Evolutionary conservation across 2,329 filamentous ascomycete species (phyloP), one percentile per base, ranked within the genome.

Genomic region (Arachnopeziza araneosa): DNA sequence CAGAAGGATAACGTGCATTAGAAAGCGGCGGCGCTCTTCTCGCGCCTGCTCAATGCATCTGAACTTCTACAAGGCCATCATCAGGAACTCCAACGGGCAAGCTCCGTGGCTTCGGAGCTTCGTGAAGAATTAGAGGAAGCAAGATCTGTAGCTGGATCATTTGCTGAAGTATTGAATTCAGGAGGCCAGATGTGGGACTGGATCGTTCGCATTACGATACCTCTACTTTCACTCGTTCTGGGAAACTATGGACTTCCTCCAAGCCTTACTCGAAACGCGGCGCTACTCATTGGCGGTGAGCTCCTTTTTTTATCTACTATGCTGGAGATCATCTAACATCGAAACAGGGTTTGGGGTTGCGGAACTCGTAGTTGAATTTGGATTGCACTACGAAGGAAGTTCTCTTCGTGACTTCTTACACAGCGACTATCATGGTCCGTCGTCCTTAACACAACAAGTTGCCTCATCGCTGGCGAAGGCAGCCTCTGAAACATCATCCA

Each of bases 161-260:
- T 63, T 57, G 58, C 60, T 24, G 54, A 64, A 14, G 56, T 32
- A 22, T 44, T 68, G 14, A 58, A 50, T 23, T n/a, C 63, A 14
- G 54, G 55, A 9, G 58, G 58, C 2, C 53, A 50, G n/a, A 50
- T 66, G 22, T 55, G 60, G 19, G 63, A 69, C 14, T 67, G 65
- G 62, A 57, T 51, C 48, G 32, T 71, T 19, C 62, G 66, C 4
- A 51, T 65, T 19, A 26, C 57, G 10, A 57, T 49, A 51, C 65
- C 64, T 17, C 24, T 65, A 9, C 24, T 55, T n/a, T 51, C 62
- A 7, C 50, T 72, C 6, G 26, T 67, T 22, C 14, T 67, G 26
- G 69, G 69, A 2, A 68, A 64, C 30, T 67, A 67, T 56, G 67
- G 67, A 2, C 57, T 69, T 21, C 57, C 64, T 19, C 61, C 68